These are phyloP conservation scores for Metschnikowia matae DNA, from an alignment of 805 yeast species.

Conservation along the genomic window DNA sequence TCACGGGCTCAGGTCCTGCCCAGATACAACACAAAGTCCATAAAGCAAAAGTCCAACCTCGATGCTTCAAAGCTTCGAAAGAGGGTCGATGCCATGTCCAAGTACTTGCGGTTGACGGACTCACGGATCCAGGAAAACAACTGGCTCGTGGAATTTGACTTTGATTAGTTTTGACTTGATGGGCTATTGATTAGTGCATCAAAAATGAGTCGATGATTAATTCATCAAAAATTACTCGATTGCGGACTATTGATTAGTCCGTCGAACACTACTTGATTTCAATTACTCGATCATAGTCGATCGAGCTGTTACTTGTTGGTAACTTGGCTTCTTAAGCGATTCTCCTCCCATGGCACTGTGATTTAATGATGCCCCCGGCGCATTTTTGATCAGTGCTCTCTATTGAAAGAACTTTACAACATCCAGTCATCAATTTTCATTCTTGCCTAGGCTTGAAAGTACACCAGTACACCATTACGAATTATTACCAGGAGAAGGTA, in stretches of 20 bases:
- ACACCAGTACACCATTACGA: background rate
- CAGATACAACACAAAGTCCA: background rate
- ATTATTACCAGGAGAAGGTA: background rate
- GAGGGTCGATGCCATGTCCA: background rate
- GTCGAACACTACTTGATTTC: no score
- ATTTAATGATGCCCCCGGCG: background rate
- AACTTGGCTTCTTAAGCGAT: background rate
- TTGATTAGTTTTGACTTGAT: background rate
- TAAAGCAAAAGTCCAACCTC: conserved; percentile 1
- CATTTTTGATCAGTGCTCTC: no score
- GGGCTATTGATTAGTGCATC: no score
- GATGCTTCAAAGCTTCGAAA: background rate
- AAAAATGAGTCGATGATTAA: no score
- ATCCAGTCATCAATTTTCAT: background rate
- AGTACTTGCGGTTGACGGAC: background rate
- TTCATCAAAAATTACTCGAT: no score
- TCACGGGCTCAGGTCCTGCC: background rate
- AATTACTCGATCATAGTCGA: no score
- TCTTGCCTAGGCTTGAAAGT: background rate
- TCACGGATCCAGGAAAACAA: background rate
- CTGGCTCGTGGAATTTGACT: background rate
- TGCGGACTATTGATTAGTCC: no score
- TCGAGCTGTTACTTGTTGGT: background rate
- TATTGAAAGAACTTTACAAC: background rate
- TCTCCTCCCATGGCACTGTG: background rate